These are phyloP conservation scores for Pseudomassariella vexata DNA, from an alignment of 2,329 filamentous ascomycete genomes.

Conservation along the genomic window DNA sequence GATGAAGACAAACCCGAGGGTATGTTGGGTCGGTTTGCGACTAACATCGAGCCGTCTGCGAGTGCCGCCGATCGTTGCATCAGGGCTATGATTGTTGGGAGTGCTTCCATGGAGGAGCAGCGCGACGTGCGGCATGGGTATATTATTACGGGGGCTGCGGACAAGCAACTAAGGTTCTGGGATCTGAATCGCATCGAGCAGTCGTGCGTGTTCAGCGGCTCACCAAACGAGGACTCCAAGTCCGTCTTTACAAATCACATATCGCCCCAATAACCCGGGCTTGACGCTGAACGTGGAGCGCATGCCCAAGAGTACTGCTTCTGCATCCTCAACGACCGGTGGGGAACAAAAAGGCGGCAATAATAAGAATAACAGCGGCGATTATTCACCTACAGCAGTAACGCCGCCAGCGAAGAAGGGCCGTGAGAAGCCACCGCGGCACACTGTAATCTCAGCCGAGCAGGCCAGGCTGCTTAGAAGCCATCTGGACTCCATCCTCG, in stretches of 20 bases:
- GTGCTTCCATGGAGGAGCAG: conserved; percentile 63
- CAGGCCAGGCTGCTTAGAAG: conserved; percentile 81
- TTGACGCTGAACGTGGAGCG: conserved; percentile 63
- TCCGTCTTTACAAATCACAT: conserved; percentile 65
- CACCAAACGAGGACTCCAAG: conserved; percentile 57
- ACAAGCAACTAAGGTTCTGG: conserved; percentile 92
- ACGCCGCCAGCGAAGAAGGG: conserved; percentile 17
- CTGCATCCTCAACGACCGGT: conserved; percentile 21
- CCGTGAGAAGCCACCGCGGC: conserved; percentile 53
- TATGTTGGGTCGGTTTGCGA: conserved; percentile 81
- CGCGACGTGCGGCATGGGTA: conserved; percentile 74
- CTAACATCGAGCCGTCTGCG: conserved; percentile 58
- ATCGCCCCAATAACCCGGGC: conserved; percentile 36
- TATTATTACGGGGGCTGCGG: conserved; percentile 79
- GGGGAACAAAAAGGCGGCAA: conserved; percentile 20
- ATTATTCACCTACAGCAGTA: too few relatives aligned
- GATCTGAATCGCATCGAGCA: conserved; percentile 74
- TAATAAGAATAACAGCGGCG: conserved; percentile 21
- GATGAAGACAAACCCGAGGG: conserved; percentile 85
- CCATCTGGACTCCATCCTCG: conserved; percentile 82
- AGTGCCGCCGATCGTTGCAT: conserved; percentile 57
- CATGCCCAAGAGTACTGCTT: conserved; percentile 34
- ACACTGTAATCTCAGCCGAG: conserved; percentile 80
- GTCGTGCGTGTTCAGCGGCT: conserved; percentile 75
- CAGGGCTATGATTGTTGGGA: conserved; percentile 67